Percentiles rank a stretch among this genome's conserved stretches.
phyloP scores from a whole-genome alignment of 2,329 filamentous ascomycete genomes.

The Ophiocordyceps camponoti-leonardi region DNA sequence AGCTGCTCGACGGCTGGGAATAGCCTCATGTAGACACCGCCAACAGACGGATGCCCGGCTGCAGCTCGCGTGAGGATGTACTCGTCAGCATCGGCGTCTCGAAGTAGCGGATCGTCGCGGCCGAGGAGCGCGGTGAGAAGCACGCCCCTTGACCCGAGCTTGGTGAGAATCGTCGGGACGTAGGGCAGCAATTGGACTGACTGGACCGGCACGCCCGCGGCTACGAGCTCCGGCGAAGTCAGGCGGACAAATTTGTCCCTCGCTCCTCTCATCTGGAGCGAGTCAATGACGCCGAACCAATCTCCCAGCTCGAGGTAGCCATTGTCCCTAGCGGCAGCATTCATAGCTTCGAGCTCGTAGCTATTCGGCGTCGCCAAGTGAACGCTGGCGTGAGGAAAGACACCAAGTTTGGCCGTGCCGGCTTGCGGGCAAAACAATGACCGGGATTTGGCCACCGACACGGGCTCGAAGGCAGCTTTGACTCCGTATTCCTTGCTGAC shows the following conservation, averaged over 20 bases:
- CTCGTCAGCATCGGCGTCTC: slow-evolving; percentile 39
- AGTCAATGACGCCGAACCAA: slow-evolving; percentile 72
- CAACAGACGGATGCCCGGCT: slow-evolving; percentile 33
- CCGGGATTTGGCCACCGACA: slow-evolving; percentile 63
- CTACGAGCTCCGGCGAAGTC: slow-evolving; percentile 51
- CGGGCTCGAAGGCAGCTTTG: slow-evolving; percentile 70
- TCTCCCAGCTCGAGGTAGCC: slow-evolving; percentile 49
- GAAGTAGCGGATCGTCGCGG: slow-evolving; percentile 50
- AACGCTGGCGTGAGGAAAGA: slow-evolving; percentile 46
- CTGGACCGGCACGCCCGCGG: slow-evolving; percentile 70
- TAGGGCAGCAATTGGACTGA: slow-evolving; percentile 74
- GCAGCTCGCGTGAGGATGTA: slow-evolving; percentile 54
- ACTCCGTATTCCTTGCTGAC: slow-evolving; percentile 37
- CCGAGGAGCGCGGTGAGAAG: slow-evolving; percentile 56
- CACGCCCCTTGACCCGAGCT: slow-evolving; percentile 61
- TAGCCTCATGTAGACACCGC: slow-evolving; percentile 68
- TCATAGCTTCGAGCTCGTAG: slow-evolving; percentile 67
- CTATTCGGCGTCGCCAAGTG: slow-evolving; percentile 70
- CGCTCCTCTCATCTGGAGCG: slow-evolving; percentile 59
- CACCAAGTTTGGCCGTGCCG: slow-evolving; percentile 20
- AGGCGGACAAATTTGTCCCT: slow-evolving; percentile 53
- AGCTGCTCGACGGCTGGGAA: slow-evolving; percentile 53
- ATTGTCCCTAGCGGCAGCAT: slow-evolving; percentile 46
- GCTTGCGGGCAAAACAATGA: slow-evolving; percentile 40
- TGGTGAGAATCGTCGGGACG: slow-evolving; percentile 70